Conservation (phyloP, 108 stramenopile species). For the Seminavis robusta region DNA sequence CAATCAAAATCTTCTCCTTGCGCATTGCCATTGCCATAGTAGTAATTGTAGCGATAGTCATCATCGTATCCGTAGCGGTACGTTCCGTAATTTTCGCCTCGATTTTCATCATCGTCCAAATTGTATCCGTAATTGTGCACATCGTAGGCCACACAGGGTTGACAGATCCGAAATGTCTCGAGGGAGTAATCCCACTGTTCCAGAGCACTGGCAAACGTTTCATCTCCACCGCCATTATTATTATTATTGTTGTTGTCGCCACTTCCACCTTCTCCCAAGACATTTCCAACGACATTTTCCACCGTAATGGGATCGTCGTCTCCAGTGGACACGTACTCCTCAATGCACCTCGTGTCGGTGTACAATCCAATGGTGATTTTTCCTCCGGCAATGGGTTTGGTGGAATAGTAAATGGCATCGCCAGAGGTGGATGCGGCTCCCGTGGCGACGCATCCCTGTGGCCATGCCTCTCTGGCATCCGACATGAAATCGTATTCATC, state of each 20-base stretch:
- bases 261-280: constrained; percentile 12
- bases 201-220: constrained; percentile 24
- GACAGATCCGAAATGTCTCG: constrained; percentile 39
- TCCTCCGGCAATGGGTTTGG: constrained; percentile 46
- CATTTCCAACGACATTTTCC: constrained; percentile 44
- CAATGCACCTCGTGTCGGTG: constrained; percentile 40
- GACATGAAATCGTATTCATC: constrained; percentile 46
- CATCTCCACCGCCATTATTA: constrained; percentile 10
- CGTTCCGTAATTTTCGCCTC: constrained; percentile 5
- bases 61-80: constrained; percentile 6
- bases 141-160: constrained; percentile 61
- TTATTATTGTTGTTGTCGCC: constrained; percentile 14
- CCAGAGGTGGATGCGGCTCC: constrained; percentile 10
- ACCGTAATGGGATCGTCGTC: constrained; percentile 11
- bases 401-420: constrained; percentile 37
- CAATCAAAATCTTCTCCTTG: constrained; percentile 35
- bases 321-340: constrained; percentile 22
- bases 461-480: constrained; percentile 27
- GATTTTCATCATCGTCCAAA: constrained; percentile 22
- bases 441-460: constrained; percentile 29
- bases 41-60: constrained; percentile 25
- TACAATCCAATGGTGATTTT: constrained; percentile 42
- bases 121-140: constrained; percentile 29
- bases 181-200: constrained; percentile 42
- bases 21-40: constrained; percentile 41